Evolutionary conservation across 2,329 filamentous ascomycete genomes (phyloP).

Genomic region (Verticillium alfalfae): DNA sequence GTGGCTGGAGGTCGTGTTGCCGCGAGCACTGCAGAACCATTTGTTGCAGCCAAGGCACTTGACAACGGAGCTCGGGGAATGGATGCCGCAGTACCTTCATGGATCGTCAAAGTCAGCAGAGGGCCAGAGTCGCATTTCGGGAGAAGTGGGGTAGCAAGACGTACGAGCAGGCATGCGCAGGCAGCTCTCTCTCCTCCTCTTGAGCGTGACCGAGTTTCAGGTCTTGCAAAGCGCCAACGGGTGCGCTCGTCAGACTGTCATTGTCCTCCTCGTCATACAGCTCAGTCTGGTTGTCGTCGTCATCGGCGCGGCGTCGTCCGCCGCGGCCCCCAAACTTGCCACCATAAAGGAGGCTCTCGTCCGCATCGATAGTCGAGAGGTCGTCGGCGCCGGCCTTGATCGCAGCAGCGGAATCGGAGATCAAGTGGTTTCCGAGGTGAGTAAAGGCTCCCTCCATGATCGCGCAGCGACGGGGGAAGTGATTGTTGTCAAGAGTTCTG

Average conservation of each 20-base stretch:
- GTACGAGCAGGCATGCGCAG: slow-evolving; percentile 92
- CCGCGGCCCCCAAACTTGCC: slow-evolving; percentile 53
- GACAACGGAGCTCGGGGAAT: slow-evolving; percentile 90
- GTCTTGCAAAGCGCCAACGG: slow-evolving; percentile 69
- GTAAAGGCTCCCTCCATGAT: slow-evolving; percentile 84
- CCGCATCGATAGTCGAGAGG: slow-evolving; percentile 63
- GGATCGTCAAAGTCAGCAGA: neutral
- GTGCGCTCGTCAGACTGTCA: slow-evolving; percentile 71
- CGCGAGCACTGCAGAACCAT: slow-evolving; percentile 98
- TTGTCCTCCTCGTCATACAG: slow-evolving; percentile 77
- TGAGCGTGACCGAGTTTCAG: slow-evolving; percentile 44
- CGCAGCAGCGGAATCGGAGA: slow-evolving; percentile 76
- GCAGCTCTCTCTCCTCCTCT: slow-evolving; percentile 87
- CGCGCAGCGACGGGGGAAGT: slow-evolving; percentile 3
- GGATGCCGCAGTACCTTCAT: slow-evolving; percentile 86
- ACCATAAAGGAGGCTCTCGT: slow-evolving; percentile 76
- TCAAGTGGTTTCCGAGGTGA: slow-evolving; percentile 79
- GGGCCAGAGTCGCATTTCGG: neutral
- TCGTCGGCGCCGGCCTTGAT: slow-evolving; percentile 85
- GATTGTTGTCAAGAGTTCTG: neutral
- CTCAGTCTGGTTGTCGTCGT: slow-evolving; percentile 87
- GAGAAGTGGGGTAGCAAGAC: slow-evolving; percentile 27
- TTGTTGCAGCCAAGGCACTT: slow-evolving; percentile 95
- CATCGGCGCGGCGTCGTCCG: slow-evolving; percentile 67
- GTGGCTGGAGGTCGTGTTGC: slow-evolving; percentile 93